Conservation (phyloP, 306 rosid species). For the Fragaria nilgerrensis region DNA sequence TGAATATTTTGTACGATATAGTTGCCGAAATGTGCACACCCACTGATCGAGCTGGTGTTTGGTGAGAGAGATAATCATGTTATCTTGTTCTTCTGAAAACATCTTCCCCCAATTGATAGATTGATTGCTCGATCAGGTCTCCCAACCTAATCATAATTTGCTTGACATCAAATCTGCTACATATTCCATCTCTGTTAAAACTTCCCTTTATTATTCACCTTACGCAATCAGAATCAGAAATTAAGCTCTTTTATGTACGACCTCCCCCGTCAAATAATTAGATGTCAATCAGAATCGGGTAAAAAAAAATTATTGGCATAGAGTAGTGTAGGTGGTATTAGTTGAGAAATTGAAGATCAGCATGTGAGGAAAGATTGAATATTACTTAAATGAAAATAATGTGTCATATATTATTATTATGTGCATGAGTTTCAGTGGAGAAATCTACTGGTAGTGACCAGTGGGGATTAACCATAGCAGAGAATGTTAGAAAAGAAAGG, state of each 20-base stretch:
- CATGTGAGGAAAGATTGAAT: not conserved
- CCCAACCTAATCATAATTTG: conserved; percentile 18
- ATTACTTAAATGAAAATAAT: not conserved
- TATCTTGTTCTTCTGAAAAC: conserved; percentile 15
- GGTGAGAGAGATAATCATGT: conserved; percentile 15
- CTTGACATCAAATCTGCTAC: not conserved
- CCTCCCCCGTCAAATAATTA: not conserved
- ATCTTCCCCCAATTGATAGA: conserved; percentile 12
- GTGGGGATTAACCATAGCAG: conserved; percentile 27
- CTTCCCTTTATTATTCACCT: not conserved
- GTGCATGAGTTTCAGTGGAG: conserved; percentile 37
- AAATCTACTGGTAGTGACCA: not conserved
- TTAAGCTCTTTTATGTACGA: not conserved
- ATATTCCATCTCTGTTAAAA: not conserved
- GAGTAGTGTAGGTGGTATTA: not conserved
- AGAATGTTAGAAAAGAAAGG: conserved; percentile 32
- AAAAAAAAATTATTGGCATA: not conserved
- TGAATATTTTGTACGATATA: not conserved
- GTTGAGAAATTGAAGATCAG: conserved; percentile 2
- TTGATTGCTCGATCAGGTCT: conserved; percentile 7
- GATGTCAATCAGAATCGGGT: not conserved
- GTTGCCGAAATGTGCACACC: conserved; percentile 17
- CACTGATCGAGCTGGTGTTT: conserved; percentile 14
- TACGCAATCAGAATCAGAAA: not conserved
- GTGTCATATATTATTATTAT: not conserved